Evolutionary conservation across 2,329 filamentous ascomycete species (phyloP), one percentile per base, ranked within the genome.

Genomic region (Colletotrichum echinochloae): DNA sequence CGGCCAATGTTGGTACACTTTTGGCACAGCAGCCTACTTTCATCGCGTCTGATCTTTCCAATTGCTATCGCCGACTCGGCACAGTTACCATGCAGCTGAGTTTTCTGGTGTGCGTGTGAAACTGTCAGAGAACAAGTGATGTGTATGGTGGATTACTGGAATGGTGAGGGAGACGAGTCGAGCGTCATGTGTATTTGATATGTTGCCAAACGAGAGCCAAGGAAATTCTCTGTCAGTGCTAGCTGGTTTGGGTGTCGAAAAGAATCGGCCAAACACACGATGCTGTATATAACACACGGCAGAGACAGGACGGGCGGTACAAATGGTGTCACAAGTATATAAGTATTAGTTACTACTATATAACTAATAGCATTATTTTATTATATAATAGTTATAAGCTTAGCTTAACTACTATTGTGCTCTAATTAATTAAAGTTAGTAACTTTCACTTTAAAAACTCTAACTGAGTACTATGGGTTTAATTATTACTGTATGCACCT

Each of bases 11-110:
- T 74, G 75, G 80, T 74, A 67, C 80, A 80, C 66, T 77, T 81
- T 52, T 77, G 72, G 70, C 80, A 81, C 30, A 60, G 77, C 5
- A 79, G 80, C 63, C 79, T 81, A 7, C 70, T 69, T 72, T 82
- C 80, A 57, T 81, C 80, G 62, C 80, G 82, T 75, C 81, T 81
- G 49, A 82, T 68, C 69, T 77, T 81, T 26, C 80, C 74, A n/a
- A 76, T 79, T 59, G n/a, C 80, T 82, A 65, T 73, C 57, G n/a
- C 49, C 26, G 2, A 28, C 16, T 77, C 16, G 76, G 74, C 16
- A 73, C 26, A 54, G 70, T 11, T 2, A 63, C 51, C 49, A 1
- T 20, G 16, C 3, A 41, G 18, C 12, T 9, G 18, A 20, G 5
- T 2, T 5, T 39, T 4, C 9, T 1, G 20, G 46, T 60, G 65